These are phyloP conservation scores for Geotrichum histeridarum DNA, from an alignment of 1,139 yeast genomes.

Conservation along the genomic window DNA sequence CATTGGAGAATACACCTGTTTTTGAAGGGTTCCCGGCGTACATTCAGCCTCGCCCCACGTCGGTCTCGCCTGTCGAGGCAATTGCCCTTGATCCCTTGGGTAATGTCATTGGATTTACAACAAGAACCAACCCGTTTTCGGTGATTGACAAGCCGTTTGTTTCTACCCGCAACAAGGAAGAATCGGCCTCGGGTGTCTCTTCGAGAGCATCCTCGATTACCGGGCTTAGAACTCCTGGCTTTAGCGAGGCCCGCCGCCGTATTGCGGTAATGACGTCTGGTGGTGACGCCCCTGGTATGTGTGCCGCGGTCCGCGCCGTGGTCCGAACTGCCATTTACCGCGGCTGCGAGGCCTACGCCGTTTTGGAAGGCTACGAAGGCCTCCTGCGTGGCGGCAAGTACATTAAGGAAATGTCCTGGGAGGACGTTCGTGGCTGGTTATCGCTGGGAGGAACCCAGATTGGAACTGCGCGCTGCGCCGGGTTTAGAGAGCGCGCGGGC, in stretches of 20 bases:
- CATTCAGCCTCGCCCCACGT: slow-evolving; percentile 36
- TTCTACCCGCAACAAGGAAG: slow-evolving; percentile 12
- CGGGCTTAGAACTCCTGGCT: slow-evolving; percentile 4
- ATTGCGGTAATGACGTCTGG: slow-evolving; percentile 97
- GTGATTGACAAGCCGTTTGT: slow-evolving; percentile 21
- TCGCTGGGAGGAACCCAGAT: slow-evolving; percentile 91
- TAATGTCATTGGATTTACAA: slow-evolving; percentile 53
- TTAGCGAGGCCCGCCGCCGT: slow-evolving; percentile 40
- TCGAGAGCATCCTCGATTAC: slow-evolving; percentile 7
- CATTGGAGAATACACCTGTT: slow-evolving; percentile 13
- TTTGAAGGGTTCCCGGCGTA: slow-evolving; percentile 18
- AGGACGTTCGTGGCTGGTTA: slow-evolving; percentile 87
- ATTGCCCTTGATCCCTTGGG: slow-evolving; percentile 63
- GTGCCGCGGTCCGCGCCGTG: slow-evolving; percentile 89
- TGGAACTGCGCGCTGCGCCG: slow-evolving; percentile 91
- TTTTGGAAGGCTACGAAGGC: slow-evolving; percentile 94
- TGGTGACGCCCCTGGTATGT: slow-evolving; percentile 99
- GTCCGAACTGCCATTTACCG: slow-evolving; percentile 82
- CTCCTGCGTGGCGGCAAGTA: slow-evolving; percentile 73
- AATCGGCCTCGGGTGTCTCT: neutral
- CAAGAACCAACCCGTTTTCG: slow-evolving; percentile 35
- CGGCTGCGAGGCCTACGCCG: slow-evolving; percentile 89
- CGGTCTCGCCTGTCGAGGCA: slow-evolving; percentile 40
- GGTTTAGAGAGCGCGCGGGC: slow-evolving; percentile 79
- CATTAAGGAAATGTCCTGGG: slow-evolving; percentile 79